Evolutionary conservation across 2,329 filamentous ascomycete genomes (phyloP).

Genomic region (Aspergillus piperis): DNA sequence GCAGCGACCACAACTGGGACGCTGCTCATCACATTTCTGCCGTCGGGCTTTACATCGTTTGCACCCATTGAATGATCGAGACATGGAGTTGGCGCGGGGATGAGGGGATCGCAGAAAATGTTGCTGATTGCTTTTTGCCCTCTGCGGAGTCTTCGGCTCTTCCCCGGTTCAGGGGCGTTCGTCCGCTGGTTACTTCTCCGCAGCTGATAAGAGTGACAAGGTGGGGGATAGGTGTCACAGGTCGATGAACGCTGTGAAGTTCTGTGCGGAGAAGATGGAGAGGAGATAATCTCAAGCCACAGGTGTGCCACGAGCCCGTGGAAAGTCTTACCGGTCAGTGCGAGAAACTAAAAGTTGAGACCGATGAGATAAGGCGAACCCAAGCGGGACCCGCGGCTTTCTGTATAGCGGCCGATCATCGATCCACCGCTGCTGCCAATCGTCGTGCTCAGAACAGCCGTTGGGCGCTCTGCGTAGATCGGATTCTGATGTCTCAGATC

Average conservation of each 20-base stretch:
- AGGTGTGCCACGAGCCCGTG: constrained; percentile 1
- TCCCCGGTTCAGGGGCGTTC: constrained; percentile 5
- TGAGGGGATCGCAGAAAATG: not conserved
- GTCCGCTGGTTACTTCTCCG: not conserved
- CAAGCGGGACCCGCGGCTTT: constrained; percentile 12
- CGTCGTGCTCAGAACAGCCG: constrained; percentile 3
- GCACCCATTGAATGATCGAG: constrained; percentile 47
- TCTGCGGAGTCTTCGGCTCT: constrained; percentile 9
- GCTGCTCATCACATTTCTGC: constrained; percentile 49
- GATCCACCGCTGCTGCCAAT: constrained; percentile 22
- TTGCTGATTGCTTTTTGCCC: constrained; percentile 9
- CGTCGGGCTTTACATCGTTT: constrained; percentile 47
- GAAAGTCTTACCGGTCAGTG: constrained; percentile 1
- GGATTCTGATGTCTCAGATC: constrained; percentile 5
- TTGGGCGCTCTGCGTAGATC: not conserved
- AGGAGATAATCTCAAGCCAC: not conserved
- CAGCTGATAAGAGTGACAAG: not conserved
- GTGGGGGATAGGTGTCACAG: not conserved
- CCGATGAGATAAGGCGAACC: constrained; percentile 19
- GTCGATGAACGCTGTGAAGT: not conserved
- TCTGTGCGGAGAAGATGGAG: not conserved
- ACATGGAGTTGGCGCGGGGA: constrained; percentile 30
- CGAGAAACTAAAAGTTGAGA: constrained; percentile 6
- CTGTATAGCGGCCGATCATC: constrained; percentile 27
- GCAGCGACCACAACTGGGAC: constrained; percentile 45